These are phyloP conservation scores for Somion occarium DNA, from an alignment of 1,284 basidiomycete genomes.

Conservation along the genomic window DNA sequence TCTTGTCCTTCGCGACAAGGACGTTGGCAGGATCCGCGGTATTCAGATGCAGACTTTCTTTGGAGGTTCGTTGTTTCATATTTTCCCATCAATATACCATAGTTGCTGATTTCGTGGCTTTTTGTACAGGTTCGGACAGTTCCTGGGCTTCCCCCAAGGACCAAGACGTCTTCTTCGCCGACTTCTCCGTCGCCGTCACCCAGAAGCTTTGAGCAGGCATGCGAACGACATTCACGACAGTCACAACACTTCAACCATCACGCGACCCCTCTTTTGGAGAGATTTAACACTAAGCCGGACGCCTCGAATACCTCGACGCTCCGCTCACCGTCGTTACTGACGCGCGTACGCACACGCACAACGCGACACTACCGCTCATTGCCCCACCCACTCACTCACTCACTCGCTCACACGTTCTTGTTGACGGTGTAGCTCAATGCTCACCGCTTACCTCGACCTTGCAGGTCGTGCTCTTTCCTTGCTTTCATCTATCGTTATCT, in stretches of 20 bases:
- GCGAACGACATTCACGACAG: not conserved
- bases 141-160: constrained; percentile 55
- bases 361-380: not conserved
- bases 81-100: not conserved
- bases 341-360: not conserved
- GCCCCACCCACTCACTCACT: not conserved
- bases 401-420: not conserved
- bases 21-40: constrained; percentile 27
- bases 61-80: constrained; percentile 40
- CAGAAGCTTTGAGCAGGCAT: constrained; percentile 10
- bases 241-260: not conserved
- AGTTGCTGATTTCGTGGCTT: constrained; percentile 3
- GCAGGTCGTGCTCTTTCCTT: not conserved
- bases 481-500: not conserved
- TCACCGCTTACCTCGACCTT: not conserved
- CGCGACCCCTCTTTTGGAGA: not conserved
- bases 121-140: constrained; percentile 42
- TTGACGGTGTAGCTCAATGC: not conserved
- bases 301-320: not conserved
- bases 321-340: not conserved
- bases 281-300: not conserved
- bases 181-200: constrained; percentile 36
- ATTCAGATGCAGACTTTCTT: constrained; percentile 48
- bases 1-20: constrained; percentile 22
- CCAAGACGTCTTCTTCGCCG: constrained; percentile 61